Evolutionary conservation across 2,329 filamentous ascomycete genomes (phyloP).

Genomic region (Aspergillus phoenicis): DNA sequence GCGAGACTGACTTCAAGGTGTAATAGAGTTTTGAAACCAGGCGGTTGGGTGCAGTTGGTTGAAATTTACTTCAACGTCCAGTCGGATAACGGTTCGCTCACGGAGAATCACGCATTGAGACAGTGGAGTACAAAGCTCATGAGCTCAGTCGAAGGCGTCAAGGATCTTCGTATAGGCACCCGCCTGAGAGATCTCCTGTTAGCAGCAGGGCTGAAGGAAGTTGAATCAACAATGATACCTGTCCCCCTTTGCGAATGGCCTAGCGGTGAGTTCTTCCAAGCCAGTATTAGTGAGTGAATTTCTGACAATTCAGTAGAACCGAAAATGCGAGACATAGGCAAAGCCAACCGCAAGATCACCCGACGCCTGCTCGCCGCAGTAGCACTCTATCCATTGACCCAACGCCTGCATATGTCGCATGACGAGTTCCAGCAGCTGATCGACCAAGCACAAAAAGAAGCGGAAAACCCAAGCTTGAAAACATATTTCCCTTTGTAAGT

Average conservation of each 20-base stretch:
- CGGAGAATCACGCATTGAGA: slow-evolving; percentile 64
- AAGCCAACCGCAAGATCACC: slow-evolving; percentile 42
- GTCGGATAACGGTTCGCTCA: slow-evolving; percentile 79
- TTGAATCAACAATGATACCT: slow-evolving; percentile 66
- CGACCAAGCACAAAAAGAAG: slow-evolving; percentile 42
- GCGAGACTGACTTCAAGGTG: slow-evolving; percentile 11
- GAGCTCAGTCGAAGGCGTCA: slow-evolving; percentile 62
- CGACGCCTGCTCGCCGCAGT: slow-evolving; percentile 43
- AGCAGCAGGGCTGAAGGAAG: slow-evolving; percentile 66
- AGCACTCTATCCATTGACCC: slow-evolving; percentile 49
- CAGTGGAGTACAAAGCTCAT: slow-evolving; percentile 69
- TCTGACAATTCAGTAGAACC: slow-evolving; percentile 41
- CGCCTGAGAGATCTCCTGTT: slow-evolving; percentile 62
- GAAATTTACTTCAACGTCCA: slow-evolving; percentile 85
- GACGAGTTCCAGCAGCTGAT: slow-evolving; percentile 43
- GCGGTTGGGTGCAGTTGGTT: slow-evolving; percentile 86
- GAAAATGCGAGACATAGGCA: slow-evolving; percentile 47
- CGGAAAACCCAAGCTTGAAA: slow-evolving; percentile 40
- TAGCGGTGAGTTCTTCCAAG: slow-evolving; percentile 53
- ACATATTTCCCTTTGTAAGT: slow-evolving; percentile 51
- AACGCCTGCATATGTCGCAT: slow-evolving; percentile 44
- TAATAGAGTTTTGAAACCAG: slow-evolving; percentile 60
- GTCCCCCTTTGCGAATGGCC: slow-evolving; percentile 72
- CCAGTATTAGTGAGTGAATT: not conserved
- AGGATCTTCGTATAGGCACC: slow-evolving; percentile 67